These are phyloP conservation scores for Parastagonospora avenae DNA, from an alignment of 2,329 filamentous ascomycete genomes.

Conservation along the genomic window DNA sequence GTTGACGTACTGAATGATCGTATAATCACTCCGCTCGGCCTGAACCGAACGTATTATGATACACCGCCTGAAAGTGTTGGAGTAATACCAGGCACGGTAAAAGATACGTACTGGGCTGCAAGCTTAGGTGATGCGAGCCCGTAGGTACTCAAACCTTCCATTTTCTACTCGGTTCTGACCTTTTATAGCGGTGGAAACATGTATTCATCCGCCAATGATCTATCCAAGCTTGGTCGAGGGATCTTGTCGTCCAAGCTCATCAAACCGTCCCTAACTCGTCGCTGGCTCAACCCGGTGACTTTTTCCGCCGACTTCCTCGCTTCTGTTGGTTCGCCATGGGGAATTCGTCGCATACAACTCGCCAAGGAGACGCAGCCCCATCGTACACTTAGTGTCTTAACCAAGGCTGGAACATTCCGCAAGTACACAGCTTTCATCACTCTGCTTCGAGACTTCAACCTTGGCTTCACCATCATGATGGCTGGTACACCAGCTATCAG, in stretches of 20 bases:
- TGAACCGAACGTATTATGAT: conserved; percentile 46
- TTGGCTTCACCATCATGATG: conserved; percentile 49
- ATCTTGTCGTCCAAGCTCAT: conserved; percentile 49
- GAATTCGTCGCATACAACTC: conserved; percentile 41
- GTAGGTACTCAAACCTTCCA: conserved; percentile 9
- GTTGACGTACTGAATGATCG: conserved; percentile 41
- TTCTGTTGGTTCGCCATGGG: conserved; percentile 47
- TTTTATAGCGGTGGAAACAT: conserved; percentile 32
- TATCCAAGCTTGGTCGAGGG: conserved; percentile 45
- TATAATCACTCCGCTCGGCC: conserved; percentile 47
- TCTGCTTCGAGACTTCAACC: conserved; percentile 52
- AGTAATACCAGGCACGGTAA: conserved; percentile 44
- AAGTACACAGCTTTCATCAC: conserved; percentile 48
- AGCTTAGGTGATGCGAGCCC: conserved; percentile 27
- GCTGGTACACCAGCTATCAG: conserved; percentile 34
- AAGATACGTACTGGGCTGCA: conserved; percentile 26
- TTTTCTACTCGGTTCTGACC: neutral
- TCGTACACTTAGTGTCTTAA: conserved; percentile 43
- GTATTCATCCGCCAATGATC: conserved; percentile 44
- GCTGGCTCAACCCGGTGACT: conserved; percentile 51
- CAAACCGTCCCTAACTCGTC: conserved; percentile 39
- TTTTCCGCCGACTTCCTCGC: conserved; percentile 42
- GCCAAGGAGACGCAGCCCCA: conserved; percentile 8
- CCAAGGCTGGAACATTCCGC: conserved; percentile 53
- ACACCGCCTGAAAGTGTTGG: conserved; percentile 29